phyloP scores from a whole-genome alignment of 2,329 filamentous ascomycete species.

The Cryphonectria carpinicola region DNA sequence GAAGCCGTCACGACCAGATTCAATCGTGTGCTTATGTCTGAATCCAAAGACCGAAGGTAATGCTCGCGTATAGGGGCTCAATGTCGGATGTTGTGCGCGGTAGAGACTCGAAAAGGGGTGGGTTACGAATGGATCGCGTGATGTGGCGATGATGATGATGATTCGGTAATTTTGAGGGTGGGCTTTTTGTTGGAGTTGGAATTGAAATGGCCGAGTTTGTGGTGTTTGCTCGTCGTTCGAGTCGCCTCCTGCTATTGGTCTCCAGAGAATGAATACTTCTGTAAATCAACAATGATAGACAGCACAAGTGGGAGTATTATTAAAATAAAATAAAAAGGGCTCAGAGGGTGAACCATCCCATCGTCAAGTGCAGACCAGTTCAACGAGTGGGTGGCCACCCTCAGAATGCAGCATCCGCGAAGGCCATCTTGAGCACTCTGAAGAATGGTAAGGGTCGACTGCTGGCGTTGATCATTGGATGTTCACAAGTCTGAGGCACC shows the following conservation, averaged over 20 bases:
- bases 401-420: conserved; percentile 54
- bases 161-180: neutral
- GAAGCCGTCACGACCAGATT: neutral
- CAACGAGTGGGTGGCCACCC: conserved; percentile 53
- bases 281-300: neutral
- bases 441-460: neutral
- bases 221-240: neutral
- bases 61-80: neutral
- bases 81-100: neutral
- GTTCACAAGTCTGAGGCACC: neutral
- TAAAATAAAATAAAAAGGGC: conserved; percentile 26
- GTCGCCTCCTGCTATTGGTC: neutral
- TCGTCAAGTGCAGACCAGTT: conserved; percentile 47
- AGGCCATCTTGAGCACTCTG: conserved; percentile 45
- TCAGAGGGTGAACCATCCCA: conserved; percentile 58
- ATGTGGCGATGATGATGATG: conserved; percentile 1
- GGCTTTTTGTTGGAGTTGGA: neutral
- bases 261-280: conserved; percentile 9
- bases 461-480: neutral
- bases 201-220: neutral
- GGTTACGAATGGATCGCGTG: conserved; percentile 8
- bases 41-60: neutral
- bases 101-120: neutral
- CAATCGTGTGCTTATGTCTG: neutral
- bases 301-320: conserved; percentile 17